Base-by-base conservation (phyloP, 257 asterid species). In the Nicotiana undulata region DNA sequence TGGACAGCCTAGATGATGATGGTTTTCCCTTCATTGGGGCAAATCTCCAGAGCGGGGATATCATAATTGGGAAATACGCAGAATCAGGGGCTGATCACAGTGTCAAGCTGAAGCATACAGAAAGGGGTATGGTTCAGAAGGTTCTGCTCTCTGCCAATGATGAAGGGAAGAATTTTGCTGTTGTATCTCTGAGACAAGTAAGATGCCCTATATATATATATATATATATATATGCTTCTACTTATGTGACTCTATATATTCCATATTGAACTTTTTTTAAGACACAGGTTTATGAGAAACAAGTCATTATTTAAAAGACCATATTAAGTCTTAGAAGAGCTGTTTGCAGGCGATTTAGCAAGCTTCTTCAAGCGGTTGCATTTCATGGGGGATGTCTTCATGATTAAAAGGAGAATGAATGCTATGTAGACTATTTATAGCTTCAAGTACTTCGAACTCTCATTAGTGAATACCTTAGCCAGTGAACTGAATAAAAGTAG, bases 1-100 rank as follows among this genome's bases (percentile, higher is more conserved):
- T 91, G 60, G 97, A 95, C 89, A 90, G 92, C 84, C 92, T 96
- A 5, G 99, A 96, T 10, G 99, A 96, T 81, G 99, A 96, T 86
- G 99, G 98, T 4, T 89, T 96, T 82, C 99, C 99, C 4, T 94
- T 79, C 32, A 76, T 96, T 64, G 98, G 98, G 44, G 99, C 99
- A 15, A 94, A 91, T 85, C 91, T 96, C 67, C 97, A 94, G 88
- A 91, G 92, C 1, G 98, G 98, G 32, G 98, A 96, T 84, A 91
- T 93, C 28, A 89, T 95, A 64, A 95, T 95, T 2, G 98, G 99
- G 6, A 96, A 94, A 83, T 91, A 84, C 80, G 81, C 99, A 22
- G 92, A 92, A 64, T 85, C 97, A 2, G 97, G 97, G 74, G 83
- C 90, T 15, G 99, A 96, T 81, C 97, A 96, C 60, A 96, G 97